Percentiles rank a stretch among this genome's conserved stretches.
phyloP scores from a whole-genome alignment of 345 rosid species.

The Eucalyptus cladocalyx region DNA sequence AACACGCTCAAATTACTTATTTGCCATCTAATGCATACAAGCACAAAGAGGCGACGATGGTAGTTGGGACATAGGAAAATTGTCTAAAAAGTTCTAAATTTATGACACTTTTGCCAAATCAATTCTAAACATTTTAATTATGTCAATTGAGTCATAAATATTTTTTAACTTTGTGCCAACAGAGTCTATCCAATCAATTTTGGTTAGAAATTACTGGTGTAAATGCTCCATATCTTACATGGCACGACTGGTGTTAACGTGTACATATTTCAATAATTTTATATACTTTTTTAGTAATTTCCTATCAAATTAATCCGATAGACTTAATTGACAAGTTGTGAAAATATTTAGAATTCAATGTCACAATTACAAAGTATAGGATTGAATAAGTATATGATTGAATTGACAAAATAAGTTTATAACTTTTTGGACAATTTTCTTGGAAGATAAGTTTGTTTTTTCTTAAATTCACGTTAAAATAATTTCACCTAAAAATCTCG shows the following conservation, averaged over 20 bases:
- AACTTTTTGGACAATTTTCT: not conserved
- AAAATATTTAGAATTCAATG: too few species aligned
- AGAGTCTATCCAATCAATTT: fast-evolving
- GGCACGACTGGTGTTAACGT: fast-evolving
- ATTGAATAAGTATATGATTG: too few species aligned
- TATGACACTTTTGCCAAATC: not conserved
- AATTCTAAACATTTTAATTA: fast-evolving
- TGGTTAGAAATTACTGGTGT: fast-evolving
- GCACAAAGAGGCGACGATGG: not conserved
- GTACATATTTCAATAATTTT: too few species aligned
- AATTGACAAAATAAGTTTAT: too few species aligned
- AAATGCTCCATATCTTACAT: fast-evolving
- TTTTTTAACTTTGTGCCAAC: not conserved
- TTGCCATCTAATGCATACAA: not conserved
- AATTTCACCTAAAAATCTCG: not conserved
- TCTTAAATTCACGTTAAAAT: not conserved
- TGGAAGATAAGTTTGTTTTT: fast-evolving
- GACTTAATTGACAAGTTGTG: fast-evolving
- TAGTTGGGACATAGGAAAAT: fast-evolving
- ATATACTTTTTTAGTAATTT: too few species aligned
- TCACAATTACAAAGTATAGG: too few species aligned
- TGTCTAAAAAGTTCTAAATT: too few species aligned
- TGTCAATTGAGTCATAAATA: fast-evolving
- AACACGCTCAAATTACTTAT: not conserved
- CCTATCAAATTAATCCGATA: too few species aligned